Base-by-base conservation (phyloP, 768 basidiomycete species). In the Ephemerocybe angulata region DNA sequence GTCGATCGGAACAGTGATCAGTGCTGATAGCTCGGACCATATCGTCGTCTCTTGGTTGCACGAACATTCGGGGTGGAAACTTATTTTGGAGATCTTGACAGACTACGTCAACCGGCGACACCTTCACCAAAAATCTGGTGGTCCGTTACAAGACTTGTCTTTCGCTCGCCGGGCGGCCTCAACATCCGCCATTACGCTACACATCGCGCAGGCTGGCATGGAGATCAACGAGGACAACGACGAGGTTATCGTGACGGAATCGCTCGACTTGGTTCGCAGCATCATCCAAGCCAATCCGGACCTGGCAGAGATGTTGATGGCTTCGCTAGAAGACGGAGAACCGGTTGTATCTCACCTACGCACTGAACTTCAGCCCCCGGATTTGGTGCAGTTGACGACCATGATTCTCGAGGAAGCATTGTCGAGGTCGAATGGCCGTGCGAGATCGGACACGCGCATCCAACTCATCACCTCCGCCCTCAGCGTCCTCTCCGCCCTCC, bases 401-500 rank as follows among this genome's bases (percentile, higher is more conserved):
- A 87, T 84, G 77, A 88, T 91, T 47, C 76, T 94, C 29, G 90
- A 90, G 62, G 88, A 89, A 56, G 84, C 88, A 59, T 81, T 89
- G 13, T 80, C 81, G 27, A 81, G 81, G 21, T 76, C 82, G 2
- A 69, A 72, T 33, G 58, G 66, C n/a, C 75, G 60, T 57, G 68
- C 64, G 7, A 68, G 70, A 43, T 70, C 68, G 6, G 72, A 74
- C n/a, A 70, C 79, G 21, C 77, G 80, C 19, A 78, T 82, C 1
- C 79, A 81, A 38, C 76, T 92, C 56, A 86, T 91, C 58, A 87
- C 88, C 2, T 90, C 88, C 7, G 84, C 90, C 3, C 81, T 96
- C 74, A 88, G 85, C 51, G 86, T 95, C 12, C 79, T 96, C 19
- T 79, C 89, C 3, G 86, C 86, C 0, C 77, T 95, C 28, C 78